phyloP scores from a whole-genome alignment of 805 yeast species.

The Metschnikowia similis region DNA sequence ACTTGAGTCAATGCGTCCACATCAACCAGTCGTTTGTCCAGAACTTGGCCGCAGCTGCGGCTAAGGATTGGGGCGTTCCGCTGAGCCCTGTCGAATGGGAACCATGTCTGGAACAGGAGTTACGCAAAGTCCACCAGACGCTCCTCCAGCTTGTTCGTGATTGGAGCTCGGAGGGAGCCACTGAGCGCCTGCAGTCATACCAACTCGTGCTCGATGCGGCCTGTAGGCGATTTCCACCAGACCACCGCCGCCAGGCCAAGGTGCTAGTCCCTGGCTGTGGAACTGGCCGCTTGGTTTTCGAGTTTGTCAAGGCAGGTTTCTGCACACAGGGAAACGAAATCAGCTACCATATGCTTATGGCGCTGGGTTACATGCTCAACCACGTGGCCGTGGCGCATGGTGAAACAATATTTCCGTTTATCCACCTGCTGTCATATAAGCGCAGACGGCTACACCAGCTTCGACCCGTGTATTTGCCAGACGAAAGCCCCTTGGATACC shows the following conservation, averaged over 20 bases:
- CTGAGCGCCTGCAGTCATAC: conserved; percentile 42
- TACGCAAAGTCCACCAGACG: conserved; percentile 54
- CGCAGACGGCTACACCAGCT: conserved; percentile 43
- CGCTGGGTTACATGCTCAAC: conserved; percentile 53
- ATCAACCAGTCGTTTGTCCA: conserved; percentile 44
- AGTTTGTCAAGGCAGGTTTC: conserved; percentile 52
- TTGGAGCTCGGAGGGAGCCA: conserved; percentile 53
- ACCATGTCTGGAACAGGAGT: conserved; percentile 38
- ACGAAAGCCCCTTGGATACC: conserved; percentile 41
- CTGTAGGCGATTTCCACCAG: conserved; percentile 34
- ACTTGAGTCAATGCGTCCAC: conserved; percentile 40
- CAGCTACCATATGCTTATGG: conserved; percentile 59
- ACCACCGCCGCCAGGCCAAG: conserved; percentile 33
- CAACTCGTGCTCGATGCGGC: conserved; percentile 34
- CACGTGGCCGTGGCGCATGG: conserved; percentile 36
- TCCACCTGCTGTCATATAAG: conserved; percentile 50
- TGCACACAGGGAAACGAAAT: conserved; percentile 65
- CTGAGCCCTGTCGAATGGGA: conserved; percentile 39
- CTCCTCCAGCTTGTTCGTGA: conserved; percentile 57
- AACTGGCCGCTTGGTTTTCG: conserved; percentile 54
- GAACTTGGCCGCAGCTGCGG: conserved; percentile 39
- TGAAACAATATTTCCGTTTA: conserved; percentile 48
- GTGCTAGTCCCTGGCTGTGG: conserved; percentile 65
- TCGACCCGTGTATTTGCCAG: conserved; percentile 52
- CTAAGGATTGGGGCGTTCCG: conserved; percentile 49